Conservation (phyloP, 2,329 filamentous ascomycete genomes). For the Chrysoporthe deuterocubensis region DNA sequence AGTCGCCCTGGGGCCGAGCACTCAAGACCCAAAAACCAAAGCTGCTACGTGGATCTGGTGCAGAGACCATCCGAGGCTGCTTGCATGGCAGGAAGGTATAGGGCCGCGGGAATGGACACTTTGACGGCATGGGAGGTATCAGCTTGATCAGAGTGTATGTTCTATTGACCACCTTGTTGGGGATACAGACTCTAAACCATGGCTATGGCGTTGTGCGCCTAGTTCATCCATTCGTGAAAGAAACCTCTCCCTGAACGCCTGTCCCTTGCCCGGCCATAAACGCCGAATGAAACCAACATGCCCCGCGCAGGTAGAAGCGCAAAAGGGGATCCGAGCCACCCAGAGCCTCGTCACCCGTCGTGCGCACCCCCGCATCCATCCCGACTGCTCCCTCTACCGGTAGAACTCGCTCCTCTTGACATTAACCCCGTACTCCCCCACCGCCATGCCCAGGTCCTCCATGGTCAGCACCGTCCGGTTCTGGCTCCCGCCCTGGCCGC, state of each 20-base stretch:
- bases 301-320: neutral
- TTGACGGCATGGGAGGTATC: neutral
- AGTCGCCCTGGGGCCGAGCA: neutral
- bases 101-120: neutral
- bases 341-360: neutral
- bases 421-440: slow-evolving; percentile 96
- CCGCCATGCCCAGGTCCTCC: slow-evolving; percentile 98
- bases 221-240: neutral
- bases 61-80: neutral
- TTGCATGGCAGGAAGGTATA: neutral
- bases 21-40: neutral
- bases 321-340: neutral
- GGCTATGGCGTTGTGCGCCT: neutral
- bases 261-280: neutral
- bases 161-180: neutral
- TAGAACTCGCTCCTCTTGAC: slow-evolving; percentile 98
- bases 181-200: neutral
- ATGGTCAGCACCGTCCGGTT: slow-evolving; percentile 95
- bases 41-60: neutral
- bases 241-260: neutral
- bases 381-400: slow-evolving; percentile 53
- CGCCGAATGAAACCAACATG: neutral
- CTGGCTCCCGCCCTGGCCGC: slow-evolving; percentile 84
- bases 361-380: neutral
- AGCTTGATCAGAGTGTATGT: neutral